phyloP scores from a whole-genome alignment of 768 basidiomycete genomes.

The Chalciporus chontae region DNA sequence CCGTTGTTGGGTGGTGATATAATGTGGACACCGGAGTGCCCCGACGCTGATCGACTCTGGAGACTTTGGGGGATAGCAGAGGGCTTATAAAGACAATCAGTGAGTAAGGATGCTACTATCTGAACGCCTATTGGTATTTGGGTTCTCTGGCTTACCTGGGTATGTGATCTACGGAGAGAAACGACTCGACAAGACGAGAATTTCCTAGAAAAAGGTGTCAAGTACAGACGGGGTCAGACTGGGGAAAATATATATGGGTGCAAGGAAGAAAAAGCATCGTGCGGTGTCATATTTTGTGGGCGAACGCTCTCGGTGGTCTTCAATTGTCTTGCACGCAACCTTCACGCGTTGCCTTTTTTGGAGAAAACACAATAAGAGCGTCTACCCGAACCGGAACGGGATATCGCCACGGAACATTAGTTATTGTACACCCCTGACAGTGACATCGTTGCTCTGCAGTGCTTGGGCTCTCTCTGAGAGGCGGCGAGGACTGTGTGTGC shows the following conservation, averaged over 20 bases:
- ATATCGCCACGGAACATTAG: neutral
- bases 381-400: constrained; percentile 3
- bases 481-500: no score
- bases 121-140: no score
- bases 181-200: neutral
- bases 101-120: neutral
- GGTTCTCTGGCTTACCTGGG: neutral
- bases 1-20: neutral
- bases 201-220: constrained; percentile 1
- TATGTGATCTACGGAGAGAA: neutral
- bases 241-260: neutral
- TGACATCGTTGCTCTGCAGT: no score
- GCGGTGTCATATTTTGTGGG: constrained; percentile 16
- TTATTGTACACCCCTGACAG: no score
- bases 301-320: neutral
- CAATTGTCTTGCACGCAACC: constrained; percentile 22
- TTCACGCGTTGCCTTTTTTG: constrained; percentile 19
- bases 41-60: neutral
- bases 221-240: constrained; percentile 2
- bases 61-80: neutral
- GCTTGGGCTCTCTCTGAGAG: no score
- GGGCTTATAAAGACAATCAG: neutral
- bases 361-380: constrained; percentile 26
- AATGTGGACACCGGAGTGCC: neutral
- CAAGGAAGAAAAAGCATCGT: neutral